Evolutionary conservation across 2,329 filamentous ascomycete species (phyloP), one percentile per base, ranked within the genome.

Genomic region (Spiromastix sp.): DNA sequence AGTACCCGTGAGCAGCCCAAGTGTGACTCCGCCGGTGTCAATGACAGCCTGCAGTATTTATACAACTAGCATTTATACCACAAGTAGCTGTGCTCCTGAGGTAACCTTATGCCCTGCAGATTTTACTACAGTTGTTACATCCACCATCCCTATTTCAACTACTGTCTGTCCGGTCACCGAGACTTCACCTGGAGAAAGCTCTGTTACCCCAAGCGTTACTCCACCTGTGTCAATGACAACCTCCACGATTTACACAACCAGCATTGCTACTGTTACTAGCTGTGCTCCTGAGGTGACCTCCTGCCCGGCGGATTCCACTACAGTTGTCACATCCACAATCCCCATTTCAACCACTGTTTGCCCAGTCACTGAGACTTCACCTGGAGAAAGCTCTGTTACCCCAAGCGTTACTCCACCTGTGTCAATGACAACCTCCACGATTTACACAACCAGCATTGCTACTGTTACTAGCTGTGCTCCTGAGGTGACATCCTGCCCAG

Each of bases 331-430:
- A 2, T 64, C 71, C 39, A 74, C 70, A 5, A 52, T 79, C 40
- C 57, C 73, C 30, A 48, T 76, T 32, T 71, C 68, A 33, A 79
- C 76, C 43, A 79, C 74, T 26, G 53, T 77, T 50, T 77, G 72
- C 67, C 73, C 63, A 22, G 55, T 60, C 20, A 60, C 57, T 6
- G 24, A 12, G 22, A 36, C 34, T 10, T 36, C 34, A 5, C 34
- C 34, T 13, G 19, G 26, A 30, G 29, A 10, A 16, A 7, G 10
- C 5, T 17, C n/a, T 18, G n/a, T 17, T 31, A 11, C 8, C 11
- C 15, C n/a, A 18, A 10, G 9, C 9, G 29, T n/a, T 10, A 31
- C 29, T 10, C 29, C 29, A 31, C 6, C 16, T 19, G 12, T 15
- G 3, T 19, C 21, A 13, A 17, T 9, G 9, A 16, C 21, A 27